Evolutionary conservation across 306 rosid species (phyloP).

Genomic region (Malus orientalis): DNA sequence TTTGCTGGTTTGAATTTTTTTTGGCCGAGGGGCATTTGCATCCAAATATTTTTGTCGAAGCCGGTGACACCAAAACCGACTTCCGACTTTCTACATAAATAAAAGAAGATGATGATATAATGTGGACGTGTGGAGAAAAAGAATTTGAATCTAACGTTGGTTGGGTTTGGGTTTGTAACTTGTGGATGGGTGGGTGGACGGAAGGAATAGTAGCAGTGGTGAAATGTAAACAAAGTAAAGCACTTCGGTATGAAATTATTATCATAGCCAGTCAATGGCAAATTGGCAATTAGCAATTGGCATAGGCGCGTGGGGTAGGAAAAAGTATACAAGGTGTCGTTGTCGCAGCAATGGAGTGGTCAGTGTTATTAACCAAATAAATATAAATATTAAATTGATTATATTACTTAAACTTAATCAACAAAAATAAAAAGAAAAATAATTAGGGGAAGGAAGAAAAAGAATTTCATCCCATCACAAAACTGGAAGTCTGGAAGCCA

Average conservation of each 20-base stretch:
- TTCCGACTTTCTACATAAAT: no score
- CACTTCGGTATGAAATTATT: background rate
- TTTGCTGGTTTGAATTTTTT: no score
- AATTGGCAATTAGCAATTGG: no score
- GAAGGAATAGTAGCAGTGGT: background rate
- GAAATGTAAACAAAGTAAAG: background rate
- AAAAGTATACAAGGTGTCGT: slow-evolving; percentile 34
- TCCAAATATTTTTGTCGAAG: no score
- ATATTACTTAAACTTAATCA: background rate
- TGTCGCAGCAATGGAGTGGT: slow-evolving; percentile 31
- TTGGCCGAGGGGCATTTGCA: no score
- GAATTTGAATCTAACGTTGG: background rate
- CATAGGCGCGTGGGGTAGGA: background rate
- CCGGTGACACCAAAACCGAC: no score
- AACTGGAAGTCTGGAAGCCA: background rate
- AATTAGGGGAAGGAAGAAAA: background rate
- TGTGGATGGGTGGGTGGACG: background rate
- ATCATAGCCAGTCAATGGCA: background rate
- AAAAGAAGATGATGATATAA: background rate
- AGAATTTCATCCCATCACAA: background rate
- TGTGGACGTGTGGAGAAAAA: background rate
- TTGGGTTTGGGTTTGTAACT: background rate
- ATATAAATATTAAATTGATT: background rate
- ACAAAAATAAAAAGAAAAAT: background rate
- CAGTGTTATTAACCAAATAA: slow-evolving; percentile 40